Conservation (phyloP, 116 monocot species). For the Dioscorea cayenensis region DNA sequence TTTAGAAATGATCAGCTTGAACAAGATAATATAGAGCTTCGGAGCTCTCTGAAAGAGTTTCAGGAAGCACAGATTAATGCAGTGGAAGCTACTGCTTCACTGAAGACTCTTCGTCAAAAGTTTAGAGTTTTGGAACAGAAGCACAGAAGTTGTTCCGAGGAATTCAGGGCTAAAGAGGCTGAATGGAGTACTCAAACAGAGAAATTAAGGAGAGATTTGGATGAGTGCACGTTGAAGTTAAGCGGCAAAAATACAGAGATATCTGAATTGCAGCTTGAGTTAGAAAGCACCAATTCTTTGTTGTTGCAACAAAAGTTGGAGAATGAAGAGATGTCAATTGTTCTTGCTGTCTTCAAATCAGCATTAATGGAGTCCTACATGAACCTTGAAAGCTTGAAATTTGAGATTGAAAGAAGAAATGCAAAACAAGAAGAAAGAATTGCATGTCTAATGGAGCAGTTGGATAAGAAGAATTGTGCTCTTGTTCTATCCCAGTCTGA, state of each 20-base stretch:
- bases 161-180: conserved; percentile 45
- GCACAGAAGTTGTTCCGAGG: conserved; percentile 49
- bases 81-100: conserved; percentile 32
- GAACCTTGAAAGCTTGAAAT: conserved; percentile 15
- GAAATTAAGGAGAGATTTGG: conserved; percentile 40
- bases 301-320: conserved; percentile 41
- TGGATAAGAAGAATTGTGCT: conserved; percentile 28
- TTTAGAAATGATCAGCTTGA: conserved; percentile 41
- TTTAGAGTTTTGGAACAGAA: conserved; percentile 51
- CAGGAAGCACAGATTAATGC: conserved; percentile 57
- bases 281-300: conserved; percentile 32
- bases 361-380: conserved; percentile 30
- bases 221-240: conserved; percentile 34
- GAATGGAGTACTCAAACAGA: conserved; percentile 40
- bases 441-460: conserved; percentile 24
- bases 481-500: conserved; percentile 23
- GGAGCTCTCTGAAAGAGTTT: conserved; percentile 46
- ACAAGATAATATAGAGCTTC: conserved; percentile 71
- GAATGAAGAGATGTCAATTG: conserved; percentile 39
- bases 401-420: conserved; percentile 8
- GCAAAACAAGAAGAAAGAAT: conserved; percentile 17
- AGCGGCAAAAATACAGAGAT: conserved; percentile 26
- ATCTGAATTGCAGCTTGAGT: conserved; percentile 30
- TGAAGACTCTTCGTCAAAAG: conserved; percentile 48
- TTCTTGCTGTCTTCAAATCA: conserved; percentile 29